These are phyloP conservation scores for Phytopythium chamaehyphon DNA, from an alignment of 352 stramenopile species.

Conservation along the genomic window DNA sequence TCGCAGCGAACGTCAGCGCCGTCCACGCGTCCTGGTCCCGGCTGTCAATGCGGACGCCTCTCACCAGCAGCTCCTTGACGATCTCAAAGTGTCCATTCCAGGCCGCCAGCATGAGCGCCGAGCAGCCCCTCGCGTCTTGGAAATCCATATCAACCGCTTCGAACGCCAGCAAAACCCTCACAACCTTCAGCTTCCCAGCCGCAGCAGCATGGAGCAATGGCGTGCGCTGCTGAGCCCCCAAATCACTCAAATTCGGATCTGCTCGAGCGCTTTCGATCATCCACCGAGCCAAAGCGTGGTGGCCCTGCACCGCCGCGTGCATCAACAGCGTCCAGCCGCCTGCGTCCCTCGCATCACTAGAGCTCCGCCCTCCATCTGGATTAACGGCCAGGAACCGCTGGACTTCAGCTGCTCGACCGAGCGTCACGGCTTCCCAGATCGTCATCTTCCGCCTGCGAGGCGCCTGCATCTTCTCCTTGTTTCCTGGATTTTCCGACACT, in stretches of 20 bases:
- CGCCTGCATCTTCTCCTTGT: not conserved
- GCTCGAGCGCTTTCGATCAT: not conserved
- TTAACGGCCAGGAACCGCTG: not conserved
- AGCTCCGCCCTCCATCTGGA: too few relatives aligned
- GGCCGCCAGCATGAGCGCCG: too few relatives aligned
- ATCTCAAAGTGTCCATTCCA: too few relatives aligned
- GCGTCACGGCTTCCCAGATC: constrained; percentile 3
- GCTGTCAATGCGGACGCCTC: too few relatives aligned
- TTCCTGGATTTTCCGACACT: too few relatives aligned
- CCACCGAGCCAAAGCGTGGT: not conserved
- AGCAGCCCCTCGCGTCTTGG: constrained; percentile 1
- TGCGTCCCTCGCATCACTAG: constrained; percentile 3
- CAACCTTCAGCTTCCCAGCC: not conserved
- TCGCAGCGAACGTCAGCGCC: constrained; percentile 3
- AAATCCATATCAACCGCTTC: not conserved
- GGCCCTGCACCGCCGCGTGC: constrained; percentile 5
- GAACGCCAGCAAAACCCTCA: constrained; percentile 2
- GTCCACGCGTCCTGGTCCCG: too few relatives aligned
- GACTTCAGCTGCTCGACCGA: not conserved
- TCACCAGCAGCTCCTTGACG: too few relatives aligned
- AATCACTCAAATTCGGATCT: constrained; percentile 1
- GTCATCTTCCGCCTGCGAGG: not conserved
- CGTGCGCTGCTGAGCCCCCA: not conserved
- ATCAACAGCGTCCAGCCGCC: constrained; percentile 5
- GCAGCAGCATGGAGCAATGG: not conserved